A percentile compares a stretch with the other conserved stretches of the same genome.
phyloP scores from a whole-genome alignment of 768 basidiomycete species.

The Leccinum subtestaceum region DNA sequence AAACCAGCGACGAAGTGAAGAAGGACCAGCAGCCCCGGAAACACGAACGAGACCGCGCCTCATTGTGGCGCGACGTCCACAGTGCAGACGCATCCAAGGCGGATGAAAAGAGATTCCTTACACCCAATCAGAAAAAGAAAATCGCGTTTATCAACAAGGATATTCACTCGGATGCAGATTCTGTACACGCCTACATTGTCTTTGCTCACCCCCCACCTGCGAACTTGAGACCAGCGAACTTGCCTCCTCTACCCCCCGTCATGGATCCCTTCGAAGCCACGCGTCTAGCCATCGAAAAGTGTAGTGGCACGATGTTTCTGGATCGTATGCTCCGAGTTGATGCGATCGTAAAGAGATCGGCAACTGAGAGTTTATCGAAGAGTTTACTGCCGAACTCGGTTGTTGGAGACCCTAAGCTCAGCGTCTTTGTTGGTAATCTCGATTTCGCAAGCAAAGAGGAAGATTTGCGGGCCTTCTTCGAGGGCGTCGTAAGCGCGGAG shows the following conservation, averaged over 20 bases:
- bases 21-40: constrained; percentile 34
- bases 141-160: constrained; percentile 93
- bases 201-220: constrained; percentile 68
- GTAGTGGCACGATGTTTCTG: constrained; percentile 72
- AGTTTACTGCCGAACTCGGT: constrained; percentile 23
- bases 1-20: constrained; percentile 33
- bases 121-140: constrained; percentile 84
- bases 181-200: constrained; percentile 87
- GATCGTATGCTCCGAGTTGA: constrained; percentile 82
- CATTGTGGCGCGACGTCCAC: constrained; percentile 52
- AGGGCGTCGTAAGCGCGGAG: constrained; percentile 68
- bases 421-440: constrained; percentile 88
- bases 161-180: constrained; percentile 73
- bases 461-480: constrained; percentile 84
- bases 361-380: constrained; percentile 18
- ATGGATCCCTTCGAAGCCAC: constrained; percentile 77
- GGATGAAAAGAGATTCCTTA: constrained; percentile 68
- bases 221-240: constrained; percentile 41
- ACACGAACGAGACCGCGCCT: constrained; percentile 58
- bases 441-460: constrained; percentile 92
- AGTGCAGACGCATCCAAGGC: constrained; percentile 42
- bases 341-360: constrained; percentile 41
- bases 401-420: constrained; percentile 69
- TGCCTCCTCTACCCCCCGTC: constrained; percentile 47
- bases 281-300: constrained; percentile 49